Percentiles rank a stretch among this genome's conserved stretches.
Conservation (phyloP, 805 yeast genomes). For the Kregervanrija fluxuum region DNA sequence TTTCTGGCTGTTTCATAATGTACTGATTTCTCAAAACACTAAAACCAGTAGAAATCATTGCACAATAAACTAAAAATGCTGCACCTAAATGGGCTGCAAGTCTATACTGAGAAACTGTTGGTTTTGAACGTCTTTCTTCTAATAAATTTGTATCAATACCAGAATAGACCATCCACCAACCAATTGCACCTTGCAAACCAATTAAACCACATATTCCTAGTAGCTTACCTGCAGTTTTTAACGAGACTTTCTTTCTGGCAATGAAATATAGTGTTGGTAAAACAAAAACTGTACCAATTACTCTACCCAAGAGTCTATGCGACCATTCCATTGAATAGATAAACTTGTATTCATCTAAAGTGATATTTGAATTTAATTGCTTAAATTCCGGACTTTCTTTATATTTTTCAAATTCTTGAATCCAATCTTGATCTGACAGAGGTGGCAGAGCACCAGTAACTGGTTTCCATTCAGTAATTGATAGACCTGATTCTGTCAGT, state of each 20-base stretch:
- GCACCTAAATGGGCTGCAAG: slow-evolving; percentile 91
- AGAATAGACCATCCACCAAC: slow-evolving; percentile 99
- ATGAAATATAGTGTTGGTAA: slow-evolving; percentile 83
- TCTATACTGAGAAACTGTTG: slow-evolving; percentile 96
- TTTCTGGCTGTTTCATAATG: slow-evolving; percentile 58
- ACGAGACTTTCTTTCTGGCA: slow-evolving; percentile 54
- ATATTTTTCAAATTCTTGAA: slow-evolving; percentile 73
- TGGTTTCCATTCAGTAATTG: slow-evolving; percentile 98
- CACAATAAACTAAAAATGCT: slow-evolving; percentile 80
- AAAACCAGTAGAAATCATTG: slow-evolving; percentile 86
- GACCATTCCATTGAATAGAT: slow-evolving; percentile 98
- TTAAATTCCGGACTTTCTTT: slow-evolving; percentile 85
- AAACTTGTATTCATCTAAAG: slow-evolving; percentile 87
- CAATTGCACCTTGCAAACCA: slow-evolving; percentile 92
- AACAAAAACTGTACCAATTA: slow-evolving; percentile 77
- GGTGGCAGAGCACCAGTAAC: slow-evolving; percentile 96
- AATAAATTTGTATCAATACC: slow-evolving; percentile 81
- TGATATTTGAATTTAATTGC: slow-evolving; percentile 80
- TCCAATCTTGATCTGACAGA: slow-evolving; percentile 73
- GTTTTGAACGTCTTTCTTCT: slow-evolving; percentile 77
- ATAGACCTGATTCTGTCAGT: slow-evolving; percentile 89
- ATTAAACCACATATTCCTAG: slow-evolving; percentile 67
- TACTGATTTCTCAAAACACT: slow-evolving; percentile 71
- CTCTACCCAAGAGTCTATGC: slow-evolving; percentile 87
- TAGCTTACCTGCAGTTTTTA: slow-evolving; percentile 59